Conservation (phyloP, 2,329 filamentous ascomycete genomes). For the Verticillium tricorpus region DNA sequence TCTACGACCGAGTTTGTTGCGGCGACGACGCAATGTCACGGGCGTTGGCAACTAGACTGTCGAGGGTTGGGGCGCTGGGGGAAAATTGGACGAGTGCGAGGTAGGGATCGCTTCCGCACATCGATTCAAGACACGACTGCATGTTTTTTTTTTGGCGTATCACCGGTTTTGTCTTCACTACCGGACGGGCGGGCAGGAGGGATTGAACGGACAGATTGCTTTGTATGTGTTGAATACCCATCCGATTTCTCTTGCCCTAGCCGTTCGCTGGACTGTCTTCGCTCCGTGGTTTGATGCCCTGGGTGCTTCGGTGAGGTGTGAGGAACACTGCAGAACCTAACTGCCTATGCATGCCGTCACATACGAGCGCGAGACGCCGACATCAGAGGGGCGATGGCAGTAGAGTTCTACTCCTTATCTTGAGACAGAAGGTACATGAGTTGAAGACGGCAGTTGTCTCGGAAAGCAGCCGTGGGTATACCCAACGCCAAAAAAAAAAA, state of each 20-base stretch:
- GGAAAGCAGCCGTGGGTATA: not conserved
- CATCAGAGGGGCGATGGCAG: not conserved
- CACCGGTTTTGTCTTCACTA: not conserved
- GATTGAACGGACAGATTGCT: not conserved
- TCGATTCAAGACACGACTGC: not conserved
- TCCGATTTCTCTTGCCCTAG: not conserved
- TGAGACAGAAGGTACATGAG: not conserved
- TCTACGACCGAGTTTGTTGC: no score
- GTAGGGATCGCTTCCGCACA: not conserved
- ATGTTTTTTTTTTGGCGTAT: not conserved
- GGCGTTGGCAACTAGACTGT: not conserved
- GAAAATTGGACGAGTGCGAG: not conserved
- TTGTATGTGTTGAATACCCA: conserved; percentile 2
- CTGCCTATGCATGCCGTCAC: not conserved
- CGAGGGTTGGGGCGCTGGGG: not conserved
- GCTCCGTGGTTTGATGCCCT: not conserved
- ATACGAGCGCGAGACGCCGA: not conserved
- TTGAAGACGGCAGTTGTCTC: not conserved
- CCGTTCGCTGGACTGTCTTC: not conserved
- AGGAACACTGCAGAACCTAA: not conserved
- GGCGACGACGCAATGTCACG: not conserved
- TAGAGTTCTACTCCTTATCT: not conserved
- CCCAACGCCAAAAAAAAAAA: not conserved
- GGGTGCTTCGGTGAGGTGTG: not conserved
- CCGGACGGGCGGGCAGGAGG: not conserved